A percentile compares a stretch with the other conserved stretches of the same genome.
phyloP scores from a whole-genome alignment of 768 basidiomycete species.

The Boletus pseudo-olivaceus region DNA sequence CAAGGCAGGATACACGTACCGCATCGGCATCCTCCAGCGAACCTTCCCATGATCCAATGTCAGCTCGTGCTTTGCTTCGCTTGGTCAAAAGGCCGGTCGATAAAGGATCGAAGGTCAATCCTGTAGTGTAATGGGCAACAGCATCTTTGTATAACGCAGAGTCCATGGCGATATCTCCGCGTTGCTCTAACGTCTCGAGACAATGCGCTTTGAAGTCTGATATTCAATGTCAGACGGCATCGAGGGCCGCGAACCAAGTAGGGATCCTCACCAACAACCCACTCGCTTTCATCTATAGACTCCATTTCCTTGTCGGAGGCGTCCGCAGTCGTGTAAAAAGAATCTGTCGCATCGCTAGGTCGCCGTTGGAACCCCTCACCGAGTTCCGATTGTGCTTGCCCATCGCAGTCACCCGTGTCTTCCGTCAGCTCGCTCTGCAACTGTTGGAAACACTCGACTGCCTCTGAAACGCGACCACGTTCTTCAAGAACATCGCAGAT shows the following conservation, averaged over 20 bases:
- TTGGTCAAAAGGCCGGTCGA: background rate
- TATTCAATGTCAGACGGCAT: background rate
- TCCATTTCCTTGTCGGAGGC: background rate
- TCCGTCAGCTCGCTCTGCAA: background rate
- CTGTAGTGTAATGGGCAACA: background rate
- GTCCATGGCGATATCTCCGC: background rate
- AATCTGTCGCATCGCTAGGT: background rate
- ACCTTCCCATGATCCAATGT: background rate
- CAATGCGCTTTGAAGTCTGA: background rate
- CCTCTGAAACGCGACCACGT: background rate
- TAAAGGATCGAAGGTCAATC: background rate
- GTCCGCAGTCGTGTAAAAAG: too few relatives aligned
- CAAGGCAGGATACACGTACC: background rate
- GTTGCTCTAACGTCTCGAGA: background rate
- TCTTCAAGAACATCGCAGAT: slow-evolving; percentile 3
- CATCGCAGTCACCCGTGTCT: too few relatives aligned
- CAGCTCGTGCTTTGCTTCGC: background rate
- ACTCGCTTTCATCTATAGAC: background rate
- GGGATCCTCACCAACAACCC: background rate
- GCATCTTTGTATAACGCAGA: background rate
- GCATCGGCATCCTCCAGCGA: background rate
- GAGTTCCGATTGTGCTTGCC: background rate
- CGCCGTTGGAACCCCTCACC: background rate
- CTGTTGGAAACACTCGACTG: background rate
- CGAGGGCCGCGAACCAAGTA: background rate